A percentile compares a stretch with the other conserved stretches of the same genome.
Evolutionary conservation across 2,329 filamentous ascomycete genomes (phyloP).

Genomic region (Talaromyces verruculosus): DNA sequence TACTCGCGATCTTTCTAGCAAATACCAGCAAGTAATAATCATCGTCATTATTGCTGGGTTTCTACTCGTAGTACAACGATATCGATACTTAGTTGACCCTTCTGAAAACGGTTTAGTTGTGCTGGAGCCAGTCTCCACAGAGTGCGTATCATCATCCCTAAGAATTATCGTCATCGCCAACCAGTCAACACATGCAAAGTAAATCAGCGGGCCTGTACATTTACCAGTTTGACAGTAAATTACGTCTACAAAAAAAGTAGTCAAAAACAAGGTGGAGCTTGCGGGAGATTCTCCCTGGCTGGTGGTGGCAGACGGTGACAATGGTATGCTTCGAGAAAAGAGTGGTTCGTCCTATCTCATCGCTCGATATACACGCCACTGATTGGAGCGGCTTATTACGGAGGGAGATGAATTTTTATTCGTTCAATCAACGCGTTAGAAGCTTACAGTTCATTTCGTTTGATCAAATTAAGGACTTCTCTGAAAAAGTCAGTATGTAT

Average conservation of each 20-base stretch:
- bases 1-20: neutral
- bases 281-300: slow-evolving; percentile 14
- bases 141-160: slow-evolving; percentile 36
- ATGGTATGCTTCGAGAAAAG: neutral
- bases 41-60: neutral
- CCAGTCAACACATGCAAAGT: slow-evolving; percentile 12
- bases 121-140: slow-evolving; percentile 29
- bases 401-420: neutral
- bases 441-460: neutral
- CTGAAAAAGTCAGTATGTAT: neutral
- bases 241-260: slow-evolving; percentile 1
- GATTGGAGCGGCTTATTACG: slow-evolving; percentile 13
- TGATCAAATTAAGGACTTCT: neutral
- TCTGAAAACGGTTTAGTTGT: slow-evolving; percentile 24
- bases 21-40: neutral
- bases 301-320: slow-evolving; percentile 2
- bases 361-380: neutral
- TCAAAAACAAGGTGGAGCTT: slow-evolving; percentile 20
- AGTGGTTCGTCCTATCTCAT: slow-evolving; percentile 14
- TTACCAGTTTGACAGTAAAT: neutral
- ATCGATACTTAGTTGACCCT: slow-evolving; percentile 18
- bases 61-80: neutral
- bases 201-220: slow-evolving; percentile 7
- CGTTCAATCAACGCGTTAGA: neutral
- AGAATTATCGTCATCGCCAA: slow-evolving; percentile 40